phyloP scores from a whole-genome alignment of 2,329 filamentous ascomycete species.

The Hymenoscyphus linearis region DNA sequence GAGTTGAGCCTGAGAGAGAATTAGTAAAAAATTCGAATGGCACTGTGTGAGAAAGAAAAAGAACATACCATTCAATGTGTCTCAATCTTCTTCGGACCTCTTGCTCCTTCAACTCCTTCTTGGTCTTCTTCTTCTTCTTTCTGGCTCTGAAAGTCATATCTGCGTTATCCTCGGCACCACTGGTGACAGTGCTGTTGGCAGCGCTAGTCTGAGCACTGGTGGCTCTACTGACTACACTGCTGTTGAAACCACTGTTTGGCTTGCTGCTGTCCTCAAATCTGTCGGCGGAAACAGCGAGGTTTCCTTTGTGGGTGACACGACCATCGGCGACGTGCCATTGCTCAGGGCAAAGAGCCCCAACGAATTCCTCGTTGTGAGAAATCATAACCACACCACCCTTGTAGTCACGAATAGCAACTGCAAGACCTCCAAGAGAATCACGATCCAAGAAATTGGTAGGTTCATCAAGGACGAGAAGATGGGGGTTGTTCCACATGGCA shows the following conservation, averaged over 20 bases:
- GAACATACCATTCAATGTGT: conserved; percentile 64
- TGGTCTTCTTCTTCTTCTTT: conserved; percentile 99
- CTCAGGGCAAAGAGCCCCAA: conserved; percentile 90
- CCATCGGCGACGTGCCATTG: conserved; percentile 94
- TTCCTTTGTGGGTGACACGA: conserved; percentile 77
- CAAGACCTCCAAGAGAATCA: conserved; percentile 91
- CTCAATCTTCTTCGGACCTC: conserved; percentile 82
- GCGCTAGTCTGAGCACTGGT: conserved; percentile 48
- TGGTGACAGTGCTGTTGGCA: conserved; percentile 64
- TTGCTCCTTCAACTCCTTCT: conserved; percentile 90
- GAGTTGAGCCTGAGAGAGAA: conserved; percentile 27
- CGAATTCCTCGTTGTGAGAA: conserved; percentile 98
- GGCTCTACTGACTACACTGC: conserved; percentile 51
- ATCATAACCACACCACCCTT: conserved; percentile 99
- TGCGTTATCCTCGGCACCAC: conserved; percentile 75
- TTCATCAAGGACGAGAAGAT: conserved; percentile 94
- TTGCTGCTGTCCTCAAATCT: conserved; percentile 72
- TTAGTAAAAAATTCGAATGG: conserved; percentile 37
- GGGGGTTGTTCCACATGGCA: conserved; percentile 98
- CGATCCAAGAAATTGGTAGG: conserved; percentile 99
- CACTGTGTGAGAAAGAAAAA: conserved; percentile 44
- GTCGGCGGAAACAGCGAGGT: conserved; percentile 66
- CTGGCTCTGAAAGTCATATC: conserved; percentile 80
- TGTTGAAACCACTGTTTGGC: conserved; percentile 56
- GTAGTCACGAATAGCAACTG: conserved; percentile 97